Conservation (phyloP, 2,329 filamentous ascomycete species). For the Ambrosiella cleistominuta region DNA sequence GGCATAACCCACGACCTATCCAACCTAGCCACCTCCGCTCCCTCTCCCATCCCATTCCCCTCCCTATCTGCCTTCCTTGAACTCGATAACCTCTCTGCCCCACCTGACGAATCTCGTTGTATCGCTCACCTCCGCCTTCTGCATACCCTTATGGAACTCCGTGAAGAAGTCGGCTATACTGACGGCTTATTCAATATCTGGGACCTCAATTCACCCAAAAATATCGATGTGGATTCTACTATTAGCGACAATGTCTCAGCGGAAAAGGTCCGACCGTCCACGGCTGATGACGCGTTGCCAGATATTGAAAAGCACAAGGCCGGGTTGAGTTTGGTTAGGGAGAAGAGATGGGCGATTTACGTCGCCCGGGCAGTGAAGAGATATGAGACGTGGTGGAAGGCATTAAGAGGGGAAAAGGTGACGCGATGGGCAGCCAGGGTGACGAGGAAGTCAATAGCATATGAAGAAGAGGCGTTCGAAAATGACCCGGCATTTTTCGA, state of each 20-base stretch:
- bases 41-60: neutral
- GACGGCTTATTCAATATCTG: constrained; percentile 50
- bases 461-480: neutral
- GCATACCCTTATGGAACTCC: constrained; percentile 47
- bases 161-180: constrained; percentile 45
- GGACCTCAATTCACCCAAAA: constrained; percentile 25
- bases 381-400: constrained; percentile 47
- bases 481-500: neutral
- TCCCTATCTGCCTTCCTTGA: neutral
- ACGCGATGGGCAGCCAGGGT: too few species aligned
- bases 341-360: constrained; percentile 59
- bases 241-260: neutral
- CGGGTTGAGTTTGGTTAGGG: constrained; percentile 35
- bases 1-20: neutral
- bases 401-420: too few species aligned
- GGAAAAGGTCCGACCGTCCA: neutral
- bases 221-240: constrained; percentile 5
- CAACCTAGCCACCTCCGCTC: neutral
- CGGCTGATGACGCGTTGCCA: neutral
- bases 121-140: constrained; percentile 60
- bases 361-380: constrained; percentile 50
- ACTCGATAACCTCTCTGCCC: constrained; percentile 6
- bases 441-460: too few species aligned
- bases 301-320: constrained; percentile 19
- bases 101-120: constrained; percentile 31